Evolutionary conservation across 768 basidiomycete genomes (phyloP), one percentile per base, ranked within the genome.

Genomic region (Strobilomyces confusus): DNA sequence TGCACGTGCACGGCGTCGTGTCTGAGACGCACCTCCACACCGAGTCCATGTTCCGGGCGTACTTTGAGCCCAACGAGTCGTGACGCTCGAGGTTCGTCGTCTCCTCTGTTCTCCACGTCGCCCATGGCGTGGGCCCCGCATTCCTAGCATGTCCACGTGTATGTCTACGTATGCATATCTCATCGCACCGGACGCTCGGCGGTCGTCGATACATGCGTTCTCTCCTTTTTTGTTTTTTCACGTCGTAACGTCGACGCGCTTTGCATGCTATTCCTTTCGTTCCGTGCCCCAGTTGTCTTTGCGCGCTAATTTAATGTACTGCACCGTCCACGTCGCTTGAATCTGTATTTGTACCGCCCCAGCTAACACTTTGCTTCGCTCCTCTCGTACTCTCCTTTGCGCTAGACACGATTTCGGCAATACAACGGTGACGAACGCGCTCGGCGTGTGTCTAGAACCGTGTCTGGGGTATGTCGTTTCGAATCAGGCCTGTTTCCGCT

Each of bases 1-100:
- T 98, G 45, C 94, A 98, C 67, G 94, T 98, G 20, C 88, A 95
- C 63, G 69, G 75, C n/a, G 91, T 94, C 61, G 78, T 99, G 58
- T 77, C 80, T 9, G 75, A 79, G 29, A 87, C 86, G 13, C 73
- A 79, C n/a, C 75, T 98, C 38, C 77, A 83, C 47, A 75, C 78
- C 57, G 97, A 98, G 68, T 83, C 89, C 15, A 92, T 94, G 87
- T 98, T 98, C 74, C 82, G 84, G 66, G 72, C 80, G 37, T 98
- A 98, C 71, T 98, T 94, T 63, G 86, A 92, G 56, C 75, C 89
- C 46, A 73, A 75, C 47, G 85, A 83, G 50, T 75, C 58, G 37
- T 69, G 57, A 69, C 49, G 9, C 19, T 20, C 8, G 20, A 19
- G 41, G 46, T 48, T 17, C 30, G 22, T 50, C n/a, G 14, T 44